Evolutionary conservation across 23 red algal species (phyloP).

Genomic region (Gracilariopsis chorda): DNA sequence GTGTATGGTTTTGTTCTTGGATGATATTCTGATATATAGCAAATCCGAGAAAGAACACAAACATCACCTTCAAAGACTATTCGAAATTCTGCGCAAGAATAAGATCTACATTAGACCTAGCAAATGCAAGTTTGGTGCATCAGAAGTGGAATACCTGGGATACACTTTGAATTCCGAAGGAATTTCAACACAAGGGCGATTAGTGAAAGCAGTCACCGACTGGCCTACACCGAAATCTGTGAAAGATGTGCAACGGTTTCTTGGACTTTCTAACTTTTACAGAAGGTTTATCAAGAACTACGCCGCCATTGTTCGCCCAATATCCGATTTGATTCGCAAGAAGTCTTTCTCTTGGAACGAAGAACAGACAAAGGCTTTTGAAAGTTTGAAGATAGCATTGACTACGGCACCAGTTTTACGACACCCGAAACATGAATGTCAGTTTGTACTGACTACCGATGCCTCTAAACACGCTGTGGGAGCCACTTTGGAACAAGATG

Average conservation of each 20-base stretch:
- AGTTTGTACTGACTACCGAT: no score
- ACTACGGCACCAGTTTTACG: no score
- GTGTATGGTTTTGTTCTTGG: background rate
- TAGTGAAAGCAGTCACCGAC: background rate
- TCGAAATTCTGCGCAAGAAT: background rate
- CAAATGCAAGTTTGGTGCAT: background rate
- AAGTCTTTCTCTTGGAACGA: no score
- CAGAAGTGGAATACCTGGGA: background rate
- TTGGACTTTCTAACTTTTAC: slow-evolving; percentile 9
- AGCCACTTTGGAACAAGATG: no score
- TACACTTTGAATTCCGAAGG: background rate
- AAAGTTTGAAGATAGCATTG: no score
- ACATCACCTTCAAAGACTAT: background rate
- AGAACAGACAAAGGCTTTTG: no score
- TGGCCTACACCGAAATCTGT: background rate
- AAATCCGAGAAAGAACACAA: background rate
- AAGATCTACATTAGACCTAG: background rate
- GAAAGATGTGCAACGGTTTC: background rate
- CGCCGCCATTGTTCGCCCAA: no score
- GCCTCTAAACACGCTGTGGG: no score
- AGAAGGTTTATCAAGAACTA: slow-evolving; percentile 1
- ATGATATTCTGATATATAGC: slow-evolving; percentile 11
- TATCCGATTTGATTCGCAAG: no score
- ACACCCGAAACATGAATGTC: no score
- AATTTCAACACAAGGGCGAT: background rate